phyloP scores from a whole-genome alignment of 2,329 filamentous ascomycete species.

The Penicillium brasilianum region DNA sequence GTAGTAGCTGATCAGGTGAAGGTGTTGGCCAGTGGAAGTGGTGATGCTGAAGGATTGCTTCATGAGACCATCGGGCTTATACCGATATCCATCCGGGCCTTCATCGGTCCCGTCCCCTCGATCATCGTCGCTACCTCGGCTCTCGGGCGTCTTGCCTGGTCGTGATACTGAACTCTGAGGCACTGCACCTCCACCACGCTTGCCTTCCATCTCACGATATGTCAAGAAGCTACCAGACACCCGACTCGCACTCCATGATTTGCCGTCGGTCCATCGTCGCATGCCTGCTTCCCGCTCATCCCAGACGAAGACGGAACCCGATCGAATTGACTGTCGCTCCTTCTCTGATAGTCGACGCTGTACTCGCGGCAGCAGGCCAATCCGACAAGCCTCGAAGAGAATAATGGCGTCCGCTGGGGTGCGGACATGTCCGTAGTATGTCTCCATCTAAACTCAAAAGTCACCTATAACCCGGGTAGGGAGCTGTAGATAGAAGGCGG shows the following conservation, averaged over 20 bases:
- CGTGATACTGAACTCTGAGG: constrained; percentile 61
- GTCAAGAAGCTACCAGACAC: constrained; percentile 97
- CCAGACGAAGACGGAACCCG: constrained; percentile 99
- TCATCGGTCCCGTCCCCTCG: constrained; percentile 71
- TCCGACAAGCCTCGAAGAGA: constrained; percentile 93
- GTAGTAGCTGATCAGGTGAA: constrained; percentile 98
- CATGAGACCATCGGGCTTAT: constrained; percentile 96
- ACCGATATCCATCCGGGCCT: constrained; percentile 84
- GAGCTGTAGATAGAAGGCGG: constrained; percentile 8
- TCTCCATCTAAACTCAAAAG: constrained; percentile 73
- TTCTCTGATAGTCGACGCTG: constrained; percentile 94
- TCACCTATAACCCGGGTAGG: constrained; percentile 26
- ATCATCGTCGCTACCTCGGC: constrained; percentile 81
- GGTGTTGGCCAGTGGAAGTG: constrained; percentile 83
- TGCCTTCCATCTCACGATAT: constrained; percentile 98
- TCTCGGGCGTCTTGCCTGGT: constrained; percentile 80
- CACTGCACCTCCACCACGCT: constrained; percentile 78
- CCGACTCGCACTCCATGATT: constrained; percentile 97
- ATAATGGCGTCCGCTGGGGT: constrained; percentile 97
- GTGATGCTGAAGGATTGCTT: constrained; percentile 99
- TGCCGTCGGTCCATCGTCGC: constrained; percentile 97
- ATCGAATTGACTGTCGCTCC: constrained; percentile 93
- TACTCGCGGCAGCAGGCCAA: constrained; percentile 87
- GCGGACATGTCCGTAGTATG: constrained; percentile 91
- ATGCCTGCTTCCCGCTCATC: constrained; percentile 98